Base-by-base conservation (phyloP, 345 rosid species). In the Alliaria petiolata region DNA sequence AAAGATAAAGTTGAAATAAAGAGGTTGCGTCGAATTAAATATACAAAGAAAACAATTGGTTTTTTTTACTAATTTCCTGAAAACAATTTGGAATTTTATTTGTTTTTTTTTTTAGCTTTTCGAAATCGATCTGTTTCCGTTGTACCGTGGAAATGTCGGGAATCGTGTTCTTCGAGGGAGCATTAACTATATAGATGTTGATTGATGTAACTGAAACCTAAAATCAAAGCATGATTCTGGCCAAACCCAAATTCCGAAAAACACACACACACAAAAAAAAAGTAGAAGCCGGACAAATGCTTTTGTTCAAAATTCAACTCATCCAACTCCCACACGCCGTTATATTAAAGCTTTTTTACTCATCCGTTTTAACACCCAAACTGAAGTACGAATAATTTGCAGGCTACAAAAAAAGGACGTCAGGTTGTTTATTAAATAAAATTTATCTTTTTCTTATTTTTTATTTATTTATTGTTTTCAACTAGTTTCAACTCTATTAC, bases 151-250 rank as follows among this genome's bases (percentile, higher is more conserved):
- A 73, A 2, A 57, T 65, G 71, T 57, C 22, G 35, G 38, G 72
- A 74, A 50, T 66, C 72, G 39, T 57, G 55, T 74, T 74, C 72
- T 66, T 74, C 46, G 46, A 74, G 62, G 54, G 67, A 66, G 72
- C 67, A 66, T 66, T 66, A 57, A 74, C 54, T 40, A 14, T 40
- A 14, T 49, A 49, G 67, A 74, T 58, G 78, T 74, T 58, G 77
- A 74, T 65, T 74, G 77, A 65, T 74, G 72, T 65, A 57, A 57
- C 30, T 65, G 26, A 65, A 66, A 65, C 73, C 78, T 66, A 67
- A 59, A 59, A 40, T 33, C 36, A 60, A 51, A 59, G 62, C 72
- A 59, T 74, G 73, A 59, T 59, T 74, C 52, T 69, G 53, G 33
- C 64, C 43, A 35, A 54, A 67, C 50, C 50, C 10, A 67, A 59